A percentile compares a stretch with the other conserved stretches of the same genome.
phyloP scores from a whole-genome alignment of 2,329 filamentous ascomycete genomes.

The Monosporascus sp. region DNA sequence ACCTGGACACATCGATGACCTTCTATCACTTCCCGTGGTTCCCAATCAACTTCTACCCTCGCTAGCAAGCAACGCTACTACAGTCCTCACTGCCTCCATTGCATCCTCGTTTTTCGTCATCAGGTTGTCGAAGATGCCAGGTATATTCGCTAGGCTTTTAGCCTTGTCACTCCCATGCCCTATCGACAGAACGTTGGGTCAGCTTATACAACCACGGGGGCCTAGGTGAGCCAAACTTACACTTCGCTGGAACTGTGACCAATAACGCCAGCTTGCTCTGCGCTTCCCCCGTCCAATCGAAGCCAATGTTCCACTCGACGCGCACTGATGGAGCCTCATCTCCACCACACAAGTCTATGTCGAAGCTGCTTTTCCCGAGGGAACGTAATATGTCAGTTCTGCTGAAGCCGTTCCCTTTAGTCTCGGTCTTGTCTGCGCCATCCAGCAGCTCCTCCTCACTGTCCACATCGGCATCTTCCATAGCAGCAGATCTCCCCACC shows the following conservation, averaged over 20 bases:
- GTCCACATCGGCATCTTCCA: constrained; percentile 3
- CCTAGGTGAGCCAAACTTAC: constrained; percentile 41
- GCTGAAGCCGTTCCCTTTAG: constrained; percentile 16
- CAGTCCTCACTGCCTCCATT: constrained; percentile 50
- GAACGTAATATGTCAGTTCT: constrained; percentile 47
- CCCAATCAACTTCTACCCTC: constrained; percentile 19
- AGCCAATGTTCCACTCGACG: constrained; percentile 58
- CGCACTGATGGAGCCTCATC: constrained; percentile 39
- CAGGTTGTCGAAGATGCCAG: constrained; percentile 55
- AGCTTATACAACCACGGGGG: background rate
- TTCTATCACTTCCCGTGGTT: background rate
- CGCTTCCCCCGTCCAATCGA: constrained; percentile 71
- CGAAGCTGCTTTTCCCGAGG: constrained; percentile 46
- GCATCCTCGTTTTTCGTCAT: constrained; percentile 51
- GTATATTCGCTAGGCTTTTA: constrained; percentile 51
- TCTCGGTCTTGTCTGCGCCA: constrained; percentile 10
- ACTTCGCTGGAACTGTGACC: constrained; percentile 54
- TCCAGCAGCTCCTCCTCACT: constrained; percentile 18
- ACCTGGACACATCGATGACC: too few species aligned
- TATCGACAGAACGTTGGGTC: constrained; percentile 21
- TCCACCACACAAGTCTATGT: constrained; percentile 33
- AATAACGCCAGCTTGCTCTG: constrained; percentile 51
- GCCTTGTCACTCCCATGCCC: constrained; percentile 56
- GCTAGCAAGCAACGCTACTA: constrained; percentile 56
- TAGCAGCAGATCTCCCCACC: constrained; percentile 9